phyloP scores from a whole-genome alignment of 169 alveolate genomes.

The Condylostoma magnum region DNA sequence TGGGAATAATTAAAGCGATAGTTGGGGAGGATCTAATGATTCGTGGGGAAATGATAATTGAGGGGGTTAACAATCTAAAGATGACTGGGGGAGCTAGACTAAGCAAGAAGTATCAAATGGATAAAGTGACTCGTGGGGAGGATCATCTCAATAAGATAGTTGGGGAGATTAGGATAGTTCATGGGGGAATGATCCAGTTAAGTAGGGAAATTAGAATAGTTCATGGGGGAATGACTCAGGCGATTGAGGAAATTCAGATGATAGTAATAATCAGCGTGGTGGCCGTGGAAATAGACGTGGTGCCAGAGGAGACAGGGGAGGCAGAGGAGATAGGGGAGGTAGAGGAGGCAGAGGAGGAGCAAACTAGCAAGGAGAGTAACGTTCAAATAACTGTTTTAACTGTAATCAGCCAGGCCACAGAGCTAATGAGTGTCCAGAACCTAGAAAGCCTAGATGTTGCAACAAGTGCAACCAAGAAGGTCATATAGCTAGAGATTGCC shows the following conservation, averaged over 20 bases:
- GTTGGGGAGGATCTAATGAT: no score
- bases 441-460: neutral
- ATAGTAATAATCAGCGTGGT: neutral
- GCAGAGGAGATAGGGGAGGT: neutral
- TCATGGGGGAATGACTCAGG: neutral
- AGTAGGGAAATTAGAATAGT: neutral
- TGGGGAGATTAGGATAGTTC: no score
- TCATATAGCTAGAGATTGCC: constrained; percentile 57
- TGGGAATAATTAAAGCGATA: no score
- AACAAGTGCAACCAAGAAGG: constrained; percentile 45
- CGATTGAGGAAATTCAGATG: neutral
- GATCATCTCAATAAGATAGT: no score
- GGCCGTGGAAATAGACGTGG: neutral
- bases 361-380: neutral
- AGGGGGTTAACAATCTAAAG: no score
- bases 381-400: constrained; percentile 14
- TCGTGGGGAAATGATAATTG: no score
- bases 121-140: no score
- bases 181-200: neutral
- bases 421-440: constrained; percentile 10
- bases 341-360: constrained; percentile 30
- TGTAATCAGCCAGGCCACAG: constrained; percentile 40
- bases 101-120: no score
- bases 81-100: no score
- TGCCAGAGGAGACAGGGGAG: neutral